phyloP scores from a whole-genome alignment of 1,139 yeast genomes.

The Nakaseomyces uthaithaninus region DNA sequence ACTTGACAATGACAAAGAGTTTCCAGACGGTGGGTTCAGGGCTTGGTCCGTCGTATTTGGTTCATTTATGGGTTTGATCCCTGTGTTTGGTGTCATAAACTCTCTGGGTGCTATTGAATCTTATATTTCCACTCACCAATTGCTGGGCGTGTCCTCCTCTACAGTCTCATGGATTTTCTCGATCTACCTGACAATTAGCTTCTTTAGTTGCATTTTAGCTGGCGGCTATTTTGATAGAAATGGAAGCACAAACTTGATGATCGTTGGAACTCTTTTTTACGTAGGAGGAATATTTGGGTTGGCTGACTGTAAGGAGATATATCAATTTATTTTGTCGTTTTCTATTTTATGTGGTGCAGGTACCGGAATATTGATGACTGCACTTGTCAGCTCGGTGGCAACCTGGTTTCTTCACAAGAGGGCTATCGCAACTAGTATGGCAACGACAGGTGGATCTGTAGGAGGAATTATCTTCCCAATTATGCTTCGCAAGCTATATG shows the following conservation, averaged over 20 bases:
- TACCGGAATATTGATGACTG: constrained; percentile 48
- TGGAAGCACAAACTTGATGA: constrained; percentile 41
- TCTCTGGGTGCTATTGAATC: constrained; percentile 65
- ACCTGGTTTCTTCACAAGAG: constrained; percentile 50
- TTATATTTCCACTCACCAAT: constrained; percentile 50
- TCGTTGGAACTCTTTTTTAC: constrained; percentile 39
- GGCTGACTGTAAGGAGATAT: constrained; percentile 42
- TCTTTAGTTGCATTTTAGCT: constrained; percentile 50
- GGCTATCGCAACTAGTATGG: constrained; percentile 49
- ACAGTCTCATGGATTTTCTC: constrained; percentile 68
- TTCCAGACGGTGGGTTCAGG: constrained; percentile 29
- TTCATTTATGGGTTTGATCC: constrained; percentile 52
- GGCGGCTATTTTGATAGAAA: constrained; percentile 47
- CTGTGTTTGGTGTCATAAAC: constrained; percentile 59
- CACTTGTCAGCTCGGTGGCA: constrained; percentile 49
- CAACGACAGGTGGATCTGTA: constrained; percentile 56
- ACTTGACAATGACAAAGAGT: constrained; percentile 18
- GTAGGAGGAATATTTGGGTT: constrained; percentile 45
- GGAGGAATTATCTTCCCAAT: constrained; percentile 59
- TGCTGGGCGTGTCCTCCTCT: constrained; percentile 41
- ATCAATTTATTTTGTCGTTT: constrained; percentile 50
- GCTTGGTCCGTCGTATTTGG: constrained; percentile 54
- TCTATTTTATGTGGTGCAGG: constrained; percentile 49
- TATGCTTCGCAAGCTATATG: constrained; percentile 46
- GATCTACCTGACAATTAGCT: constrained; percentile 49